Base-by-base conservation (phyloP, 495 filamentous ascomycete genomes). In the Haplographium delicatum region DNA sequence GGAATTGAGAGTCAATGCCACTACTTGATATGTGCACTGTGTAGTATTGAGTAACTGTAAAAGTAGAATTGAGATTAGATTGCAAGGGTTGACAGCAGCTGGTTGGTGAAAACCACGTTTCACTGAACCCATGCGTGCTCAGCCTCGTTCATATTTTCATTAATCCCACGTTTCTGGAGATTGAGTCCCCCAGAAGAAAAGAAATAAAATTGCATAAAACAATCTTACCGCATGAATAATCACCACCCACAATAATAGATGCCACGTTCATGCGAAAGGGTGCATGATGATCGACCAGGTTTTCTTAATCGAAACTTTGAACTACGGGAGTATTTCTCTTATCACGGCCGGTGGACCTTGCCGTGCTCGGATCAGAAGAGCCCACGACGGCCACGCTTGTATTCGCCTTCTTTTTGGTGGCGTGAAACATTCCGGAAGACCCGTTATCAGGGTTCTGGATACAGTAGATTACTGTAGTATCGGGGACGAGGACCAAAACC, bases 391-490 rank as follows among this genome's bases (percentile, higher is more conserved):
- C 19, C 11, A n/a, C 24, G 13, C 38, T 9, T 30, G 16, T 19
- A 25, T 44, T 55, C 51, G 42, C 53, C 47, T 49, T 53, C 49
- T 49, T 53, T 45, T 50, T 46, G 34, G 42, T 26, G 44, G 44
- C 33, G 16, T 58, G 55, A 53, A 50, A 53, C 50, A 26, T 58
- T 58, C 55, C 47, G 44, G 55, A 58, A 58, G 55, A 25, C 22
- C 45, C 46, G 47, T 53, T 35, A 37, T 46, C 45, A 50, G 34
- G 50, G 50, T 41, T 44, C 45, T 15, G 37, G 54, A 44, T 16
- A 52, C 27, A 11, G 20, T 47, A n/a, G n/a, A n/a, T n/a, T n/a
- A n/a, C n/a, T n/a, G n/a, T n/a, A 30, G 33, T 24, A n/a, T 28
- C 42, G 53, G 47, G 44, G 41, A 41, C 39, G 26, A n/a, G 23